These are phyloP conservation scores for Leptodermis oblonga DNA, from an alignment of 257 asterid genomes.

Conservation along the genomic window DNA sequence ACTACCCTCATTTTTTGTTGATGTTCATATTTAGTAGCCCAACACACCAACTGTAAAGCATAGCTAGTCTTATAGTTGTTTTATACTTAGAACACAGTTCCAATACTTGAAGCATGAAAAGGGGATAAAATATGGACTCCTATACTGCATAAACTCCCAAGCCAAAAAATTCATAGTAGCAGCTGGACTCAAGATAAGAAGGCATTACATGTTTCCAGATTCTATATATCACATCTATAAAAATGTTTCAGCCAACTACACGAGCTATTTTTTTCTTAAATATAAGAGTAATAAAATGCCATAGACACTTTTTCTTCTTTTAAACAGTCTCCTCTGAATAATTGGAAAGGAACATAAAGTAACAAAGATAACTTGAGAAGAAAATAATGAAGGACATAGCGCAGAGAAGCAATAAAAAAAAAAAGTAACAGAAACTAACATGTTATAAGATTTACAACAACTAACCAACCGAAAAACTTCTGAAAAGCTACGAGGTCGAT, in stretches of 20 bases:
- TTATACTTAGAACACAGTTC: background rate
- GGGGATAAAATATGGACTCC: background rate
- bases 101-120: background rate
- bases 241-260: background rate
- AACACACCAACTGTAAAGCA: too few relatives aligned
- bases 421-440: background rate
- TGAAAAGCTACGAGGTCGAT: background rate
- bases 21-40: too few relatives aligned
- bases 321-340: background rate
- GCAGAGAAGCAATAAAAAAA: background rate
- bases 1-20: too few relatives aligned
- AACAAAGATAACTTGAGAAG: background rate
- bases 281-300: background rate
- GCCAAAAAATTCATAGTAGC: background rate
- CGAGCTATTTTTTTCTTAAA: background rate
- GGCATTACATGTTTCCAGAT: background rate
- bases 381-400: background rate
- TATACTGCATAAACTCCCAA: background rate
- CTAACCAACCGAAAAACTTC: background rate
- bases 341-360: background rate
- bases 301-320: background rate
- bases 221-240: background rate
- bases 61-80: too few relatives aligned
- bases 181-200: background rate
- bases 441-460: background rate